Conservation (phyloP, 495 filamentous ascomycete species). For the Staphylotrichum tortipilum region DNA sequence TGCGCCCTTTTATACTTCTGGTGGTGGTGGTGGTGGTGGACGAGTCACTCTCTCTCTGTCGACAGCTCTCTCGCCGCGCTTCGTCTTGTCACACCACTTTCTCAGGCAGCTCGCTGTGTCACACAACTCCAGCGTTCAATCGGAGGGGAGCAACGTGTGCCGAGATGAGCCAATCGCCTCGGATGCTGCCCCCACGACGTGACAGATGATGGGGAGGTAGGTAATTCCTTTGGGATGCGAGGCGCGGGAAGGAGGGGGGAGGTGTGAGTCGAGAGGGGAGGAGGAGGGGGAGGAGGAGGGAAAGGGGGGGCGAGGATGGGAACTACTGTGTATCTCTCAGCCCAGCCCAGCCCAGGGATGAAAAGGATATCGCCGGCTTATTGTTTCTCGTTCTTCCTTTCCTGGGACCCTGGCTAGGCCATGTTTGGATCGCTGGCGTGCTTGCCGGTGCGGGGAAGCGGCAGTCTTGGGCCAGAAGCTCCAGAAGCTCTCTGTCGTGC, state of each 20-base stretch:
- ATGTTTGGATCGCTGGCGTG: background rate
- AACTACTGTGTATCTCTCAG: no score
- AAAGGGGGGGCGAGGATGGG: no score
- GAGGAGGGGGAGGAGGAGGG: no score
- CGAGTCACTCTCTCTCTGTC: no score
- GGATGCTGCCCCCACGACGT: background rate
- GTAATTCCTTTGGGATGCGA: background rate
- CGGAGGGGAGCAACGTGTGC: background rate
- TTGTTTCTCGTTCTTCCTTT: no score
- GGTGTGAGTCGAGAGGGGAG: no score
- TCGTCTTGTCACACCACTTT: background rate
- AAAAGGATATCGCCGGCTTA: conserved; percentile 18
- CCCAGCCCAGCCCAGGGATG: background rate
- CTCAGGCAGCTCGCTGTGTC: no score
- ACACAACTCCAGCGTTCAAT: no score
- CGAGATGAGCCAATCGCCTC: background rate
- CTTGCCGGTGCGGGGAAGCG: conserved; percentile 9
- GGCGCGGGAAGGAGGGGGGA: background rate
- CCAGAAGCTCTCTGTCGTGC: no score
- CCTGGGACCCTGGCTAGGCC: background rate
- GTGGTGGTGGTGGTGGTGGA: no score
- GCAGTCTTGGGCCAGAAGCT: no score
- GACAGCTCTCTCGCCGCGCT: no score
- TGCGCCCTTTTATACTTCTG: background rate
- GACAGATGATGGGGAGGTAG: background rate